Base-by-base conservation (phyloP, 352 stramenopile species). In the Pythium angustatum region DNA sequence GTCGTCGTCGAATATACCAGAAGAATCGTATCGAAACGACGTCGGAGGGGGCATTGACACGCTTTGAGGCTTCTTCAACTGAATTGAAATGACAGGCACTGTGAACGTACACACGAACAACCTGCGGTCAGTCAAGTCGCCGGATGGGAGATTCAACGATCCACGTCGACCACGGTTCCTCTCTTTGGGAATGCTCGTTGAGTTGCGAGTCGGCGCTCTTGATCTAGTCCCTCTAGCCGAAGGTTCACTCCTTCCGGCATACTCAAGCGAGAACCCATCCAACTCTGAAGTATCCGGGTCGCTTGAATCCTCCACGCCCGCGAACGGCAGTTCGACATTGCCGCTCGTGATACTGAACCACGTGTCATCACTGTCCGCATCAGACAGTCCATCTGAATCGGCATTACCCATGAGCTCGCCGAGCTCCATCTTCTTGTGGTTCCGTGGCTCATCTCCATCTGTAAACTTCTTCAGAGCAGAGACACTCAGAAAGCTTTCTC, bases 301-400 rank as follows among this genome's bases (percentile, higher is more conserved):
- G 6, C 30, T 33, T 2, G 41, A 48, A 11, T 31, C 30, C 10
- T 58, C 52, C 24, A 17, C 21, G 26, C 45, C 28, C 24, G 59
- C 27, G 17, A 53, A 51, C 1, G 50, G 26, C 30, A 54, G 24
- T 51, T 90, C 82, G 26, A 83, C 55, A 30, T 82, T 90, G 17
- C 79, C 82, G 47, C 81, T 92, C 15, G 84, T 78, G 50, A 96
- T 91, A 43, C 87, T 96, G 64, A 96, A 96, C 87, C 87, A 96
- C 0, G 87, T 94, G 48, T 96, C 87, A 57, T 96, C 87, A 75
- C 87, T 96, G 31, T 81, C 80, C 44, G 85, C 81, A 60, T 85
- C 91, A 22, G 85, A 93, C 27, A 84, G 73, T 52, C 66, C 73
- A 38, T 90, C 85, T 0, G 72, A 86, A 27, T 87, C 78, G 21